These are phyloP conservation scores for Trichothecium roseum DNA, from an alignment of 2,329 filamentous ascomycete genomes.

Conservation along the genomic window DNA sequence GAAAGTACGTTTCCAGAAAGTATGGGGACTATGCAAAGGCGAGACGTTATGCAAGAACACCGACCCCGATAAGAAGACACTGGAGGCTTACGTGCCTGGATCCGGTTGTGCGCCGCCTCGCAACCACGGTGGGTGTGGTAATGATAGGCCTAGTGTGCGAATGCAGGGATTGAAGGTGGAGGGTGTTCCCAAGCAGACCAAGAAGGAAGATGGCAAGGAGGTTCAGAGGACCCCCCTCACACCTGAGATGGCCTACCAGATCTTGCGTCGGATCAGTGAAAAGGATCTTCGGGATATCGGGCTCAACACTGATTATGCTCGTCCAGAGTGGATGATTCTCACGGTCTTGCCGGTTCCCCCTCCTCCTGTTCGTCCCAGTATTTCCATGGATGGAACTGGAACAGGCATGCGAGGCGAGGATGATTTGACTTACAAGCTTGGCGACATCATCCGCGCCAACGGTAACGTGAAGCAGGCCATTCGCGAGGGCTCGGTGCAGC, in stretches of 20 bases:
- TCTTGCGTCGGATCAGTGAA: constrained; percentile 77
- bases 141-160: constrained; percentile 77
- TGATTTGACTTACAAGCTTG: constrained; percentile 97
- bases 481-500: constrained; percentile 80
- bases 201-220: constrained; percentile 60
- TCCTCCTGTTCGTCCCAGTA: constrained; percentile 90
- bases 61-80: constrained; percentile 22
- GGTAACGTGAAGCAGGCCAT: constrained; percentile 87
- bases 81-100: constrained; percentile 51
- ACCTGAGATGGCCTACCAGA: constrained; percentile 72
- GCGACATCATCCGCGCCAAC: constrained; percentile 96
- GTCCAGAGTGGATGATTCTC: constrained; percentile 97
- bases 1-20: constrained; percentile 85
- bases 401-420: constrained; percentile 93
- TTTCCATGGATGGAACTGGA: constrained; percentile 90
- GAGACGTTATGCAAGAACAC: constrained; percentile 57
- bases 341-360: constrained; percentile 92
- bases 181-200: constrained; percentile 53
- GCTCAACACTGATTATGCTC: constrained; percentile 86
- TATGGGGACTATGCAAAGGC: constrained; percentile 89
- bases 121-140: constrained; percentile 87
- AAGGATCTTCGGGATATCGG: constrained; percentile 80
- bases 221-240: constrained; percentile 76
- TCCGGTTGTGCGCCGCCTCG: constrained; percentile 38
- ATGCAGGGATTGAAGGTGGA: constrained; percentile 78